Percentiles rank a stretch among this genome's conserved stretches.
phyloP scores from a whole-genome alignment of 192 early-diverging fungal genomes.

The Gamsiella multidivaricata region DNA sequence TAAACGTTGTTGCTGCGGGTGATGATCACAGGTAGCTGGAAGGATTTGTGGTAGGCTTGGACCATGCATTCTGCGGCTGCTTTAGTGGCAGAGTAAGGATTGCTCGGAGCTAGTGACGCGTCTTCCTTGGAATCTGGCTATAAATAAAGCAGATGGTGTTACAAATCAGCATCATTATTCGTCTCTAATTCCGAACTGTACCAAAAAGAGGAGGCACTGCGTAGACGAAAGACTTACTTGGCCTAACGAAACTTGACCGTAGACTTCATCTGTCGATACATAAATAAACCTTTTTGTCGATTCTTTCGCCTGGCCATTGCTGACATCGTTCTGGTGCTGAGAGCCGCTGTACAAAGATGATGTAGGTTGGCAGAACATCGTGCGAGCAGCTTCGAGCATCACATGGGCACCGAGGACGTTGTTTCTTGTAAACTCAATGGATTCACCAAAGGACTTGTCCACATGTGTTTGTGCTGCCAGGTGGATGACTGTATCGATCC shows the following conservation, averaged over 20 bases:
- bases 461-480: constrained; percentile 87
- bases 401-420: constrained; percentile 89
- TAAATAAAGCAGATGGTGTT: neutral
- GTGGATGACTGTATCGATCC: constrained; percentile 80
- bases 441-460: constrained; percentile 87
- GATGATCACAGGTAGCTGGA: constrained; percentile 80
- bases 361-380: constrained; percentile 5
- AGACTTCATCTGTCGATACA: constrained; percentile 87
- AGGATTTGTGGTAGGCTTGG: constrained; percentile 80
- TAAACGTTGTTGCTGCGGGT: constrained; percentile 86
- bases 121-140: constrained; percentile 76
- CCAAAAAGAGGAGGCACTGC: too few species aligned
- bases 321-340: too few species aligned
- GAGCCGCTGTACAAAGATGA: too few species aligned
- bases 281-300: constrained; percentile 75
- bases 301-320: constrained; percentile 13
- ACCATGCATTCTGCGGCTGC: constrained; percentile 85
- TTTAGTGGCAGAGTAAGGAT: constrained; percentile 89
- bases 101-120: constrained; percentile 73
- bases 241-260: constrained; percentile 72
- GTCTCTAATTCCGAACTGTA: too few species aligned
- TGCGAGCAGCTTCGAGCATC: constrained; percentile 75
- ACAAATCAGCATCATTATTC: too few species aligned
- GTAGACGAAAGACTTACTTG: constrained; percentile 55
- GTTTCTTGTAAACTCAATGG: constrained; percentile 80